Percentiles rank a stretch among this genome's conserved stretches.
phyloP scores from a whole-genome alignment of 1,284 basidiomycete genomes.

The Schizophyllum commune region DNA sequence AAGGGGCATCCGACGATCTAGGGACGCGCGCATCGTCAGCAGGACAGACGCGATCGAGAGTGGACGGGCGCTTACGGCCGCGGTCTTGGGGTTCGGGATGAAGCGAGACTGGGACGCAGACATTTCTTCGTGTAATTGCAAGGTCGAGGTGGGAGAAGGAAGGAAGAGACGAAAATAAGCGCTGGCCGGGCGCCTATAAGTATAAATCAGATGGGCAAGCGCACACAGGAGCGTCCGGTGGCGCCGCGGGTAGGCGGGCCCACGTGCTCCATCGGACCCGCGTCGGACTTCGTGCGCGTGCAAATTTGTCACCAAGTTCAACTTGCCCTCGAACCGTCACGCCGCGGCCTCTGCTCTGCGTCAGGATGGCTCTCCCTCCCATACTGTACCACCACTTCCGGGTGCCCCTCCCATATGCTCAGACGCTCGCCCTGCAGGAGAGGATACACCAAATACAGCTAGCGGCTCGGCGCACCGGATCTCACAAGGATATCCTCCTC shows the following conservation, averaged over 20 bases:
- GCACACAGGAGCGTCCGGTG: not conserved
- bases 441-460: conserved; percentile 59
- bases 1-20: conserved; percentile 41
- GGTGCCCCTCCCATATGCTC: conserved; percentile 62
- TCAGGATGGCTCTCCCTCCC: conserved; percentile 20
- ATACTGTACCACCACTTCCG: conserved; percentile 74
- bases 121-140: not conserved
- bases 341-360: not conserved
- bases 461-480: conserved; percentile 32
- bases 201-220: not conserved
- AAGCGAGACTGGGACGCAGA: conserved; percentile 28
- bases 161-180: not conserved
- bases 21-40: conserved; percentile 6
- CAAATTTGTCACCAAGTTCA: not conserved
- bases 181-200: not conserved
- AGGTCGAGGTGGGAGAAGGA: not conserved
- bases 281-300: not conserved
- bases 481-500: conserved; percentile 61
- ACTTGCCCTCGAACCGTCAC: not conserved
- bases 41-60: conserved; percentile 1
- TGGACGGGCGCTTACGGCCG: conserved; percentile 42
- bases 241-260: no score
- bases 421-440: conserved; percentile 66
- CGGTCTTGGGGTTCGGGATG: conserved; percentile 60
- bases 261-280: not conserved